These are phyloP conservation scores for Naematelia aurantialba DNA, from an alignment of 768 basidiomycete species.

Conservation along the genomic window DNA sequence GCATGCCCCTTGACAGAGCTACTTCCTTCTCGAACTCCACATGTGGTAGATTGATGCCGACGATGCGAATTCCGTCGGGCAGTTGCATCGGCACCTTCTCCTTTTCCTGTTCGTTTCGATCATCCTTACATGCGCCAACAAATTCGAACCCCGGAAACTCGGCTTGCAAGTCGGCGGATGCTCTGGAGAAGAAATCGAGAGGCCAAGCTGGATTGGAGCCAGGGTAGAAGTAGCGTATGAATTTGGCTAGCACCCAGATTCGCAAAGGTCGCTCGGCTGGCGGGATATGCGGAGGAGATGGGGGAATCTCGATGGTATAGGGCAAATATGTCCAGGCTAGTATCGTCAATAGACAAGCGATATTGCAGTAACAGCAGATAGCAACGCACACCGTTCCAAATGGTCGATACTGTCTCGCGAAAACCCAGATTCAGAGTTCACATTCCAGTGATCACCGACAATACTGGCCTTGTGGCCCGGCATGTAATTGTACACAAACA, in stretches of 20 bases:
- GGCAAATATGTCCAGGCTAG: conserved; percentile 15
- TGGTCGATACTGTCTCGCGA: conserved; percentile 1
- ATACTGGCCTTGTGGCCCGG: conserved; percentile 14
- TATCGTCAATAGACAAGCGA: neutral
- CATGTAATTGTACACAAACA: conserved; percentile 20
- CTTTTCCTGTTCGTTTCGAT: conserved; percentile 10
- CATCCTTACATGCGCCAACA: conserved; percentile 18
- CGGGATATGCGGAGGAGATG: conserved; percentile 14
- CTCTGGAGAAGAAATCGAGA: conserved; percentile 12
- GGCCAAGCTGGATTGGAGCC: conserved; percentile 19
- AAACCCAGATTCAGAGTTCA: conserved; percentile 15
- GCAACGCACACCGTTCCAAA: conserved; percentile 12
- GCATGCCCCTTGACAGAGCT: conserved; percentile 22
- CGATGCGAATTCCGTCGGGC: conserved; percentile 11
- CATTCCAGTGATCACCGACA: conserved; percentile 17
- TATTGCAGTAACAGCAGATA: neutral
- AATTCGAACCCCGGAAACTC: conserved; percentile 23
- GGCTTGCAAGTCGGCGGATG: conserved; percentile 8
- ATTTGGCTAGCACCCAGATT: conserved; percentile 22
- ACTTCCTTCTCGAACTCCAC: conserved; percentile 18
- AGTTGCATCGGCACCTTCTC: conserved; percentile 10
- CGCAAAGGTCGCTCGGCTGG: conserved; percentile 8
- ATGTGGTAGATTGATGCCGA: conserved; percentile 11
- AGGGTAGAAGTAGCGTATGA: conserved; percentile 19
- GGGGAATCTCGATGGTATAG: conserved; percentile 11